Evolutionary conservation across 164 flowering plant genomes (phyloP), one percentile per base, ranked within the genome.

Genomic region (Protea cynaroides): DNA sequence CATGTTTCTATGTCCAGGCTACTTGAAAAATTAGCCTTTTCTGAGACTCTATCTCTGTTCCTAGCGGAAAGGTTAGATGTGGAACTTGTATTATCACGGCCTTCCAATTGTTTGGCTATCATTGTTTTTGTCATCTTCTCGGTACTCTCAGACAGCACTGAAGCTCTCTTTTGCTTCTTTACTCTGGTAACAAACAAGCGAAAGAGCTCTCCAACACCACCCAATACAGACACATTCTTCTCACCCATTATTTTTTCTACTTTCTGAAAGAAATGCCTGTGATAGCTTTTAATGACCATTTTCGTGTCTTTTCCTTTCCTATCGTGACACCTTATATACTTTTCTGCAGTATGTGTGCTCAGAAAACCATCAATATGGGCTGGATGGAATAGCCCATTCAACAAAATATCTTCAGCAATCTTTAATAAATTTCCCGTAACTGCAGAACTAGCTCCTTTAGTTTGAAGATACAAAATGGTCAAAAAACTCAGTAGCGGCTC

Each of bases 281-380:
- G 96, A 68, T 90, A 90, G 79, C 98, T 93, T 79, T 75, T 81
- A 21, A 84, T 65, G 23, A 64, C 69, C 10, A 62, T 40, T 63
- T 76, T 83, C 18, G 71, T 56, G 18, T 77, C 82, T 53, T 70
- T 71, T 17, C 25, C 21, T 61, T 75, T 67, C 15, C 49, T 75
- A 68, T 79, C 83, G 53, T 57, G 37, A 22, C 72, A 63, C 23
- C 52, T 56, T 17, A 34, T 70, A 63, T 81, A 80, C 74, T 75
- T 84, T 12, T 71, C 81, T 53, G 74, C 55, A 62, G 76, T 66
- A 21, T 69, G 77, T 61, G 83, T 71, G 71, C 72, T 75, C 38
- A 92, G 65, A 71, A 87, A 91, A 21, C 91, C 98, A 77, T 86
- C 95, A 69, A 89, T 64, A 63, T 94, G 96, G 29, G 73, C 65